Evolutionary conservation across 179 eudicot genomes (phyloP), one percentile per base, ranked within the genome.

Genomic region (Sideroxylon spinosum): DNA sequence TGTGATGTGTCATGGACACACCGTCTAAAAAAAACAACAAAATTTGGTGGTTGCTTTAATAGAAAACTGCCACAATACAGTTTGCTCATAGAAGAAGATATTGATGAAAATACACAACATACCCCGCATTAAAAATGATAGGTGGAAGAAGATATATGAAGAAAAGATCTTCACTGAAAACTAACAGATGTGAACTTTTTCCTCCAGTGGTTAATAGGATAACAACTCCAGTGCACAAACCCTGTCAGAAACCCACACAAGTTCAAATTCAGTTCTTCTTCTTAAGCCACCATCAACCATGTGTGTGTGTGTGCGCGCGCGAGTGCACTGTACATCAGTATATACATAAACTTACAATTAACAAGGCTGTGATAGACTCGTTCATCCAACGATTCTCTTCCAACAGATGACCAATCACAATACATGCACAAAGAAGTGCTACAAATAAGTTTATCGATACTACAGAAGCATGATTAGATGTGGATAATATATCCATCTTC

Each of bases 351-450:
- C 99, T 87, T 79, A 95, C 99, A 20, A 93, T 89, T 71, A 85
- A 48, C 69, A 95, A 88, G 28, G 99, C 94, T 6, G 99, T 95
- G 73, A 93, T 95, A 26, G 99, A 93, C 85, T 92, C 99, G 48
- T 95, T 95, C 91, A 95, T 88, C 99, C 99, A 95, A n/a, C 97
- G 89, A 76, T 83, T 89, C 82, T 93, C 98, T 87, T 93, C 98
- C 29, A 93, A 87, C 74, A 95, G 90, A 82, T 95, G 99, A 61
- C 99, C 99, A 32, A 95, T 82, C 73, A 95, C 90, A 26, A 95
- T 95, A 81, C 99, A 93, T 37, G 86, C 97, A 76, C 92, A 89
- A 6, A 95, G 85, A 59, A 95, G 89, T 3, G 96, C 95, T 28
- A 93, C 95, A 63, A 94, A 95, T 76, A 95, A 76, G 85, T 89